Conservation (phyloP, 805 yeast species). For the Saturnispora zaruensis region DNA sequence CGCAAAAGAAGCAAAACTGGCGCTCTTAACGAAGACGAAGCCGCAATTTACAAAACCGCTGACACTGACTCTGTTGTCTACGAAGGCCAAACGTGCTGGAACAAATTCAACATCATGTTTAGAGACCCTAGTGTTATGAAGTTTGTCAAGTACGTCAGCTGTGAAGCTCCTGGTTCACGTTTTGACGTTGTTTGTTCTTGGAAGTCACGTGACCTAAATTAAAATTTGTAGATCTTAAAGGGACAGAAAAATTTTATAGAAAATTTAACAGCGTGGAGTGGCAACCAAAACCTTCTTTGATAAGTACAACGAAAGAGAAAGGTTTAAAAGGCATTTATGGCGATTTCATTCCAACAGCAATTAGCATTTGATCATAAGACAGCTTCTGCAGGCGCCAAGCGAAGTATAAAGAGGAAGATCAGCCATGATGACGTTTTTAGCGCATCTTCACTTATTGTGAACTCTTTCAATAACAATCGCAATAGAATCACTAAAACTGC, state of each 20-base stretch:
- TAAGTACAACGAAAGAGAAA: neutral
- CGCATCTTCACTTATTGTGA: neutral
- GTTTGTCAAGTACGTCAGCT: slow-evolving; percentile 86
- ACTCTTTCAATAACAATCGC: neutral
- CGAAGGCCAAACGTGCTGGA: slow-evolving; percentile 79
- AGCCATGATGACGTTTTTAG: neutral
- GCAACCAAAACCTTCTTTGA: neutral
- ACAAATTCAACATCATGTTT: slow-evolving; percentile 63
- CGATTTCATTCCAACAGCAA: neutral
- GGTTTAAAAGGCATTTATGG: neutral
- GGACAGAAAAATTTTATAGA: neutral
- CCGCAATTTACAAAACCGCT: slow-evolving; percentile 69
- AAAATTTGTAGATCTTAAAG: slow-evolving; percentile 9
- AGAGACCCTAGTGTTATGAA: slow-evolving; percentile 83
- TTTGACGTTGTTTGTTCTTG: slow-evolving; percentile 86
- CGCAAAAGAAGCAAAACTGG: slow-evolving; percentile 8
- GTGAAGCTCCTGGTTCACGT: slow-evolving; percentile 79
- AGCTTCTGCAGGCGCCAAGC: neutral
- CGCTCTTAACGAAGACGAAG: slow-evolving; percentile 49
- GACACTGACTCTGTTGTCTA: slow-evolving; percentile 70
- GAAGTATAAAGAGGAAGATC: neutral
- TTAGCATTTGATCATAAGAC: neutral
- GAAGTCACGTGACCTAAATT: slow-evolving; percentile 43
- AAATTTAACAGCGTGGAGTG: neutral
- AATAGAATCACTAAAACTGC: neutral